phyloP scores from a whole-genome alignment of 1,284 basidiomycete genomes.

The Boletus semigastroideus region DNA sequence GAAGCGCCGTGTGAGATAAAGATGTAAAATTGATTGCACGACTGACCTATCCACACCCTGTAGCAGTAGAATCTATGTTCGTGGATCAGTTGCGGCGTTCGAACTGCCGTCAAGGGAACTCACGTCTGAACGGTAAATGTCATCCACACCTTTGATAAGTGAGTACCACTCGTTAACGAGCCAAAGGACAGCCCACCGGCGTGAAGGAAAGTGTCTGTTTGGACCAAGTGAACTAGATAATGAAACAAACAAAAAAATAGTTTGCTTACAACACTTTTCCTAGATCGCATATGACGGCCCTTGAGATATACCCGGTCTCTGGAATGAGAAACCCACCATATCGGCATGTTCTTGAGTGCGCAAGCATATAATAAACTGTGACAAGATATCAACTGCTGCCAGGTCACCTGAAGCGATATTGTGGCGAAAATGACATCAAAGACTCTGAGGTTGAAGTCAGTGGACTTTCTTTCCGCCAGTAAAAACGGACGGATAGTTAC shows the following conservation, averaged over 20 bases:
- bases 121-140: constrained; percentile 5
- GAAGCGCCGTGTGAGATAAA: neutral
- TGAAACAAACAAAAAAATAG: neutral
- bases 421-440: neutral
- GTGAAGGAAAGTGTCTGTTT: neutral
- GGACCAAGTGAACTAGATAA: neutral
- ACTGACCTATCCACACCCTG: constrained; percentile 11
- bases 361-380: neutral
- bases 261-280: constrained; percentile 3
- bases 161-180: neutral
- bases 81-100: neutral
- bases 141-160: neutral
- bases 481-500: neutral
- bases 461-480: neutral
- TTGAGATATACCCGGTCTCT: neutral
- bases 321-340: neutral
- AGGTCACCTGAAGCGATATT: neutral
- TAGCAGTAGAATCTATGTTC: constrained; percentile 9
- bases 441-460: neutral
- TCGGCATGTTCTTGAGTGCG: neutral
- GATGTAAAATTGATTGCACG: neutral
- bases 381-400: constrained; percentile 8
- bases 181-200: neutral
- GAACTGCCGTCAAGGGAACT: neutral
- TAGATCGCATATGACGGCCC: neutral